Evolutionary conservation across 139 green algal genomes (phyloP).

Genomic region (Parachlorella kessleri): DNA sequence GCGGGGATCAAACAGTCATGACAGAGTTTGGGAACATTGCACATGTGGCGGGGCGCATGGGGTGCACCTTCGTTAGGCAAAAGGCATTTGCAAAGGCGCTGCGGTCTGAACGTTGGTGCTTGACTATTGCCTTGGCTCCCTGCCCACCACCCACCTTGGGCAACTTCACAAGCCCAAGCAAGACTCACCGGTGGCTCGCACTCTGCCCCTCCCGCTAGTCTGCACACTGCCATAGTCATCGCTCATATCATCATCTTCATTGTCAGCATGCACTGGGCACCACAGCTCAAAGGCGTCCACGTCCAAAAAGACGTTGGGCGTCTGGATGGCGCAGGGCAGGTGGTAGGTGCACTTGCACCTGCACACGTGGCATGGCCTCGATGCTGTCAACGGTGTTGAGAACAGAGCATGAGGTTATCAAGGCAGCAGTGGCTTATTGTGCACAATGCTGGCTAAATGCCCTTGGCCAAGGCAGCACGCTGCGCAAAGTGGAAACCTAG

Average conservation of each 20-base stretch:
- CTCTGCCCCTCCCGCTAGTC: neutral
- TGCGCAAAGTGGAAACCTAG: too few species aligned
- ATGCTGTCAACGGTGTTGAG: neutral
- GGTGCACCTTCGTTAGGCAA: too few species aligned
- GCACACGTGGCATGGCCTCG: neutral
- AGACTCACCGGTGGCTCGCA: neutral
- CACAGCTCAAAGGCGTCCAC: conserved; percentile 18
- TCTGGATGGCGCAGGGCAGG: conserved; percentile 22
- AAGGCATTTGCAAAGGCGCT: too few species aligned
- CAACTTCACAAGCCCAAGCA: too few species aligned
- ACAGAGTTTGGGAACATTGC: neutral
- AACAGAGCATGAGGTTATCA: neutral
- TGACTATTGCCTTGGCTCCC: too few species aligned
- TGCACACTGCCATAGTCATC: conserved; percentile 12
- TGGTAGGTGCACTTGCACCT: conserved; percentile 28
- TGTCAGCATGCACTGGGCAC: conserved; percentile 29
- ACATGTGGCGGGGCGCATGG: too few species aligned
- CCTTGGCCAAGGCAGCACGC: neutral
- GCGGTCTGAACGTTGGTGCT: too few species aligned
- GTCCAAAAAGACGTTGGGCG: conserved; percentile 24
- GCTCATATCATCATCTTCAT: neutral
- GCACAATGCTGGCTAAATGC: neutral
- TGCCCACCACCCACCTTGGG: too few species aligned
- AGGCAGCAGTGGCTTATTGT: neutral
- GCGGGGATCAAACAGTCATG: neutral